A percentile compares a stretch with the other conserved stretches of the same genome.
These are phyloP conservation scores for Pseudocercospora musae DNA, from an alignment of 2,329 filamentous ascomycete genomes.

Conservation along the genomic window DNA sequence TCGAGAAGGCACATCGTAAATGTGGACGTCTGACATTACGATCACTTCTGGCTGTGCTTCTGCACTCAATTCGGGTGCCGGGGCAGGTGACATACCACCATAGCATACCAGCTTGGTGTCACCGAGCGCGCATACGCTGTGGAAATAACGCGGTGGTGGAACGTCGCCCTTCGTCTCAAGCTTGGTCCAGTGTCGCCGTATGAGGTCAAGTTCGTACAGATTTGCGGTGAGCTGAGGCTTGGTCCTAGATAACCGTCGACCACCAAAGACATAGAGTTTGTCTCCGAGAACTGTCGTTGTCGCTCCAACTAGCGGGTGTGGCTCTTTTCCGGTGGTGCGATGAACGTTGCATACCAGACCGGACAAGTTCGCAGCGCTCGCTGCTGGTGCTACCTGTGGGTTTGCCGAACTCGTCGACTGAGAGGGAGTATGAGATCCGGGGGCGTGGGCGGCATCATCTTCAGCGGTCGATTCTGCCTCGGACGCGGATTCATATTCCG, in stretches of 20 bases:
- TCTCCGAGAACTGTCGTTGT: slow-evolving; percentile 94
- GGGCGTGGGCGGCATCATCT: slow-evolving; percentile 22
- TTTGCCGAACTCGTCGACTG: slow-evolving; percentile 17
- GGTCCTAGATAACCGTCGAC: slow-evolving; percentile 78
- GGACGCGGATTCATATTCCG: slow-evolving; percentile 41
- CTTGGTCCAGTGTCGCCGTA: slow-evolving; percentile 89
- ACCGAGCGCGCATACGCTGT: slow-evolving; percentile 89
- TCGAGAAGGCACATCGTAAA: slow-evolving; percentile 80
- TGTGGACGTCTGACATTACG: slow-evolving; percentile 97
- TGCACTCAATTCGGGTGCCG: slow-evolving; percentile 61
- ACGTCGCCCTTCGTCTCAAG: slow-evolving; percentile 79
- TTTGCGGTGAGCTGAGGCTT: slow-evolving; percentile 83
- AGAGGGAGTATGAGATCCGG: slow-evolving; percentile 34
- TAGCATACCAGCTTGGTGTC: slow-evolving; percentile 98
- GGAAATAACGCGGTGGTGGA: slow-evolving; percentile 90
- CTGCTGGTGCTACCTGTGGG: slow-evolving; percentile 18
- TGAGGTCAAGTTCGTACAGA: slow-evolving; percentile 88
- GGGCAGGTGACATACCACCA: slow-evolving; percentile 86
- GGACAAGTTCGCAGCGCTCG: slow-evolving; percentile 59
- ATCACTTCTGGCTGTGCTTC: slow-evolving; percentile 63
- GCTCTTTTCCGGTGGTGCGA: slow-evolving; percentile 85
- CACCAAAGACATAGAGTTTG: slow-evolving; percentile 95
- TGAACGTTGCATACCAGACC: slow-evolving; percentile 67
- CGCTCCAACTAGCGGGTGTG: slow-evolving; percentile 85
- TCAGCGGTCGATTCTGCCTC: slow-evolving; percentile 34